Conservation (phyloP, 805 yeast genomes). For the Yarrowia alimentaria region DNA sequence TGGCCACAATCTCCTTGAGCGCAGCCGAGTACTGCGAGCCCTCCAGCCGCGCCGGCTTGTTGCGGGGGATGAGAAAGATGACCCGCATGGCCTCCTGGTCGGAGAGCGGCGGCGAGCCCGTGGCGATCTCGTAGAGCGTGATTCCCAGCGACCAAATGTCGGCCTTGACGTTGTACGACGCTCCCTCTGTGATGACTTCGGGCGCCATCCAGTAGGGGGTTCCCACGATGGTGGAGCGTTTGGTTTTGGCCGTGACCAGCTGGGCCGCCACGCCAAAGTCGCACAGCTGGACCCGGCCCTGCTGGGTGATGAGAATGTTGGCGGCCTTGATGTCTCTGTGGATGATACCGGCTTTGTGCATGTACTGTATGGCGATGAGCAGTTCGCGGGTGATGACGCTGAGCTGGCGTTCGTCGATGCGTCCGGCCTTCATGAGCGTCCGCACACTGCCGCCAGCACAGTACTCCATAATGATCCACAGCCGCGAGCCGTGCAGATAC, state of each 20-base stretch:
- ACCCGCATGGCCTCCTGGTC: slow-evolving; percentile 95
- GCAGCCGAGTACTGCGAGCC: slow-evolving; percentile 76
- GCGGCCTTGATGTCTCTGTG: slow-evolving; percentile 98
- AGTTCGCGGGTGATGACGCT: slow-evolving; percentile 85
- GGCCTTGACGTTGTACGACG: slow-evolving; percentile 62
- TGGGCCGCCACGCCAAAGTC: slow-evolving; percentile 99
- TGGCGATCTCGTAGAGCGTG: slow-evolving; percentile 88
- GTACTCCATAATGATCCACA: slow-evolving; percentile 97
- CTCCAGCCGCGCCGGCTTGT: slow-evolving; percentile 91
- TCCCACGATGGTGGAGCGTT: slow-evolving; percentile 88
- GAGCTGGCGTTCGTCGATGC: slow-evolving; percentile 77
- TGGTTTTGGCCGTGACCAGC: slow-evolving; percentile 66
- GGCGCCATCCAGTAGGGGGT: slow-evolving; percentile 61
- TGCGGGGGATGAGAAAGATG: slow-evolving; percentile 87
- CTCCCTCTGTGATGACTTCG: slow-evolving; percentile 48
- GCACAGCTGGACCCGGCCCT: slow-evolving; percentile 87
- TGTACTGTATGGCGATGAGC: slow-evolving; percentile 69
- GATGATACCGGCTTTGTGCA: slow-evolving; percentile 86
- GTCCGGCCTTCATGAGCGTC: slow-evolving; percentile 81
- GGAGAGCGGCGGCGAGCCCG: slow-evolving; percentile 96
- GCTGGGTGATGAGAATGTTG: slow-evolving; percentile 81
- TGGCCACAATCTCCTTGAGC: slow-evolving; percentile 83
- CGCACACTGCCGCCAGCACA: slow-evolving; percentile 96
- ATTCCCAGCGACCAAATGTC: slow-evolving; percentile 98
- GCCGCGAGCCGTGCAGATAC: slow-evolving; percentile 77